These are phyloP conservation scores for Inonotus hispidus DNA, from an alignment of 1,284 basidiomycete species.

Conservation along the genomic window DNA sequence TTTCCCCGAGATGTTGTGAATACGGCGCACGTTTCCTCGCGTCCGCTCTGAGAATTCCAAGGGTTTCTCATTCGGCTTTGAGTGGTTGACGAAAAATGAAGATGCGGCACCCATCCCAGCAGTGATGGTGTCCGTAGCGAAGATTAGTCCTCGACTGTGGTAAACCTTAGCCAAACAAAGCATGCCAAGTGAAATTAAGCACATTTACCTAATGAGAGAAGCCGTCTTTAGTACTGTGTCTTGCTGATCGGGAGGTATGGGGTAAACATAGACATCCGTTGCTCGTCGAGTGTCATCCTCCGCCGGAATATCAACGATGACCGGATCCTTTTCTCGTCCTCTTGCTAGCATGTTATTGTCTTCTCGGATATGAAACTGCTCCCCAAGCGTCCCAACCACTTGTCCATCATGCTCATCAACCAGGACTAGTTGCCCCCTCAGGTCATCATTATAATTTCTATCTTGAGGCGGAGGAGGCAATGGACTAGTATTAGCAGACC, in stretches of 20 bases:
- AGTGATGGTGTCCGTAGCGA: conserved; percentile 58
- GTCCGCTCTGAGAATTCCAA: conserved; percentile 60
- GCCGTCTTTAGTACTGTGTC: conserved; percentile 73
- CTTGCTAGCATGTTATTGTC: conserved; percentile 44
- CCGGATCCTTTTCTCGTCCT: conserved; percentile 56
- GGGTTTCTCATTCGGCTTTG: conserved; percentile 44
- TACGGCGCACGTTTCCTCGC: conserved; percentile 49
- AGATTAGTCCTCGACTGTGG: conserved; percentile 60
- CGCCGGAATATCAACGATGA: conserved; percentile 66
- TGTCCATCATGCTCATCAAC: conserved; percentile 73
- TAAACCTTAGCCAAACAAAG: not conserved
- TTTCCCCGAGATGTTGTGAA: conserved; percentile 60
- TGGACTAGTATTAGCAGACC: conserved; percentile 22
- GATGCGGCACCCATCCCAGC: conserved; percentile 60
- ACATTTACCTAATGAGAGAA: conserved; percentile 57
- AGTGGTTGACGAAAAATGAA: conserved; percentile 55
- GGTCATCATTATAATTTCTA: conserved; percentile 34
- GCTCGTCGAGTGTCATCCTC: conserved; percentile 34
- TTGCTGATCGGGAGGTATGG: conserved; percentile 61
- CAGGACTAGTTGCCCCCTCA: conserved; percentile 66
- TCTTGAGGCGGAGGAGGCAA: conserved; percentile 8
- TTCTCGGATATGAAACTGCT: conserved; percentile 52
- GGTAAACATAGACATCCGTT: conserved; percentile 49
- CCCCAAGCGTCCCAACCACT: conserved; percentile 68
- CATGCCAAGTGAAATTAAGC: conserved; percentile 1